Evolutionary conservation across 805 yeast species (phyloP).

Genomic region (Wickerhamomyces strasburgensis): DNA sequence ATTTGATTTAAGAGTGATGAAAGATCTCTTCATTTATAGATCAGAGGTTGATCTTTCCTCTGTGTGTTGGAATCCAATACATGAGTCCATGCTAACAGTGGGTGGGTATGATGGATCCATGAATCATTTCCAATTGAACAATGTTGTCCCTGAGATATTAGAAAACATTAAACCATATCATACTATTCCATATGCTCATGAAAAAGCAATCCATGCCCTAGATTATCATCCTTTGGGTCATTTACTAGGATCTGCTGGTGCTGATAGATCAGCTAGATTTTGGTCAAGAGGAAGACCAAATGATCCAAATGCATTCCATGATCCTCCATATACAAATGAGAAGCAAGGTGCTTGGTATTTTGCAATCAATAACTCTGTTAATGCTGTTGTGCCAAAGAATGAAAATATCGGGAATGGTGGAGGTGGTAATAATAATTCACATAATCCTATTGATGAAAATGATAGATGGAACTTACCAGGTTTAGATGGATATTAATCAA

Average conservation of each 20-base stretch:
- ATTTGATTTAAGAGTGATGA: constrained; percentile 84
- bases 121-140: constrained; percentile 65
- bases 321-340: constrained; percentile 70
- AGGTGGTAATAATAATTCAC: background rate
- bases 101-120: constrained; percentile 90
- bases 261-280: constrained; percentile 86
- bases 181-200: constrained; percentile 86
- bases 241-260: constrained; percentile 84
- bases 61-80: constrained; percentile 90
- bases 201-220: constrained; percentile 82
- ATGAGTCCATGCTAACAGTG: constrained; percentile 69
- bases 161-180: constrained; percentile 46
- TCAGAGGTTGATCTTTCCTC: constrained; percentile 85
- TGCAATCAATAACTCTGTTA: constrained; percentile 34
- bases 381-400: constrained; percentile 29
- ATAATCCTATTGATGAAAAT: no score
- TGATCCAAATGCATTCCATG: constrained; percentile 78
- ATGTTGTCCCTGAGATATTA: constrained; percentile 29
- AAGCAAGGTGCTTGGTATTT: constrained; percentile 54
- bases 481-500: constrained; percentile 8
- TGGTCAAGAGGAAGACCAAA: constrained; percentile 94
- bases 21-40: constrained; percentile 64
- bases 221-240: constrained; percentile 96
- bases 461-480: constrained; percentile 15
- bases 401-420: constrained; percentile 23